Conservation (phyloP, 2,329 filamentous ascomycete genomes). For the Stachybotrys echinatus region DNA sequence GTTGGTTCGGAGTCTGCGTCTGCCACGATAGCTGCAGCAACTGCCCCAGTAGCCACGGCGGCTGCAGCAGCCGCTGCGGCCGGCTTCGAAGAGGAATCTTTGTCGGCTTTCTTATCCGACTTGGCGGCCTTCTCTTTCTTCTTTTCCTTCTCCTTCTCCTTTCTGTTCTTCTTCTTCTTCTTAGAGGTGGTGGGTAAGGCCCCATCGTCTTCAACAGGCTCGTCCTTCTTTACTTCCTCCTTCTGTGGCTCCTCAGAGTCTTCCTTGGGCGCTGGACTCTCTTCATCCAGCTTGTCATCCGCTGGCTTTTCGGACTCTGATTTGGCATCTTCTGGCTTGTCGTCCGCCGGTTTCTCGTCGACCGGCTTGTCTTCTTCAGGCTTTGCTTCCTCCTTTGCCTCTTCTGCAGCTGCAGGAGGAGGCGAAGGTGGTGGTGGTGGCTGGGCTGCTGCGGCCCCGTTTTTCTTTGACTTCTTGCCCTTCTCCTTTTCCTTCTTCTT, state of each 20-base stretch:
- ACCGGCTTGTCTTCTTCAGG: not conserved
- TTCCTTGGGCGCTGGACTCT: not conserved
- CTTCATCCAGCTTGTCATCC: not conserved
- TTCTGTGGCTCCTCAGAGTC: not conserved
- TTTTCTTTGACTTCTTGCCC: conserved; percentile 14
- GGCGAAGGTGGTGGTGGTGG: not conserved
- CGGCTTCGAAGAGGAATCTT: not conserved
- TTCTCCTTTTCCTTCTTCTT: conserved; percentile 15
- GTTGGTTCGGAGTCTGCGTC: not conserved
- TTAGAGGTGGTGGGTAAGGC: conserved; percentile 6
- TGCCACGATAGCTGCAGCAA: not conserved
- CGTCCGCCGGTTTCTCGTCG: not conserved
- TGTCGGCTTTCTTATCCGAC: conserved; percentile 6
- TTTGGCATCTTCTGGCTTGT: not conserved
- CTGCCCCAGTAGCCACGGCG: not conserved
- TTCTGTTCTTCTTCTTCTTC: conserved; percentile 13
- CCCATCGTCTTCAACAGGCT: conserved; percentile 6
- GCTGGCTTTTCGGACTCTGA: not conserved
- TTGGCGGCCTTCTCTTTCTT: conserved; percentile 3
- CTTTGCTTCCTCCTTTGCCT: not conserved
- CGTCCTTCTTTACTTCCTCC: conserved; percentile 1
- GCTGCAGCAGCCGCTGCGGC: not conserved
- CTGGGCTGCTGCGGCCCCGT: conserved; percentile 1
- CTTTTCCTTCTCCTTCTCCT: conserved; percentile 8
- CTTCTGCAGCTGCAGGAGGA: not conserved